phyloP scores from a whole-genome alignment of 2,329 filamentous ascomycete species.

The Ophiostoma perfectum region DNA sequence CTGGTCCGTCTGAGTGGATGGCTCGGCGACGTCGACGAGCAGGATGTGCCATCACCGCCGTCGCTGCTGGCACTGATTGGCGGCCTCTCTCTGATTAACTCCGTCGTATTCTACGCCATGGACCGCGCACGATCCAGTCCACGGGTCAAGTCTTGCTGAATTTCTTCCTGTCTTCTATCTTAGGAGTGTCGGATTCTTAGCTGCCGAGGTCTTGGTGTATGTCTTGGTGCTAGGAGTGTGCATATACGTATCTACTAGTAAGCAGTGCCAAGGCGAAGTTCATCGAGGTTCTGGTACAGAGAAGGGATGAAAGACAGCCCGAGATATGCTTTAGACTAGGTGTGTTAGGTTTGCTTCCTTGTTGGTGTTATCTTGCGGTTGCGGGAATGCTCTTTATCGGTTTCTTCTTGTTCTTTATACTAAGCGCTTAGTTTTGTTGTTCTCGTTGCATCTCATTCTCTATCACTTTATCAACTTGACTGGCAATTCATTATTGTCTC shows the following conservation, averaged over 20 bases:
- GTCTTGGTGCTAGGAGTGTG: no score
- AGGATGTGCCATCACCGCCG: constrained; percentile 1
- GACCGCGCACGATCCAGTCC: constrained; percentile 13
- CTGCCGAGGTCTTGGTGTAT: not conserved
- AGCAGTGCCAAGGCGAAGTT: no score
- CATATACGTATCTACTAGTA: no score
- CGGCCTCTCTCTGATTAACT: constrained; percentile 15
- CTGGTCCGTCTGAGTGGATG: not conserved
- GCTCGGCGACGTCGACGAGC: not conserved
- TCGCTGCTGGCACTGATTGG: constrained; percentile 12
- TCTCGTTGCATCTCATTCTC: not conserved
- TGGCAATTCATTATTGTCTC: not conserved
- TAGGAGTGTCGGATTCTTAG: not conserved
- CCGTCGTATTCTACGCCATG: constrained; percentile 12
- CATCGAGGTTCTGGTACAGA: no score
- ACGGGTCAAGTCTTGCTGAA: not conserved
- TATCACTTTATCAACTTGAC: not conserved
- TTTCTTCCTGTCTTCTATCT: not conserved
- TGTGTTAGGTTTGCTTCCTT: no score
- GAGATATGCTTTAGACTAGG: no score
- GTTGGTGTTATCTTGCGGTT: no score
- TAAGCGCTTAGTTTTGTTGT: no score
- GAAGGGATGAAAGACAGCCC: no score
- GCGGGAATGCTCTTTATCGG: no score
- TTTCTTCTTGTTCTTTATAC: no score